Conservation (phyloP, 768 basidiomycete genomes). For the Suillus bovinus region DNA sequence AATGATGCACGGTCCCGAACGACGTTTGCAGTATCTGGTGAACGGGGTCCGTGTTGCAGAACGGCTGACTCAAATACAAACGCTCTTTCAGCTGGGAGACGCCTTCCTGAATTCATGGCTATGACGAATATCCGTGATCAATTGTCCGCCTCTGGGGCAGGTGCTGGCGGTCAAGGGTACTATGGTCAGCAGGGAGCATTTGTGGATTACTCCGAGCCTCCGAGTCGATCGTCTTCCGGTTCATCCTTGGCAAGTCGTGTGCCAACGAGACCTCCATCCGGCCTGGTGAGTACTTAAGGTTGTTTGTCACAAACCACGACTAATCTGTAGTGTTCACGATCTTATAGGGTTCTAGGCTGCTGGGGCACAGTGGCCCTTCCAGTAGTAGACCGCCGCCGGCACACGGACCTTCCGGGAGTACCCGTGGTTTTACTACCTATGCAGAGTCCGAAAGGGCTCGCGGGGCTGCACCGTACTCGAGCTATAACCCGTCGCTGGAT, state of each 20-base stretch:
- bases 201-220: slow-evolving; percentile 23
- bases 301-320: background rate
- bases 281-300: slow-evolving; percentile 19
- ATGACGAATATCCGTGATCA: slow-evolving; percentile 34
- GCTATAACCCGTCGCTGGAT: slow-evolving; percentile 20
- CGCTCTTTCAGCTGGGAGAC: slow-evolving; percentile 17
- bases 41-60: slow-evolving; percentile 26
- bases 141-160: slow-evolving; percentile 23
- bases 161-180: slow-evolving; percentile 18
- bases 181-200: slow-evolving; percentile 27
- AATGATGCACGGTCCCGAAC: slow-evolving; percentile 24
- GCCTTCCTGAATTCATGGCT: slow-evolving; percentile 34
- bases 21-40: slow-evolving; percentile 35
- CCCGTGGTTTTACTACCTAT: slow-evolving; percentile 16
- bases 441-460: slow-evolving; percentile 26
- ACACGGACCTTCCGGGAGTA: slow-evolving; percentile 14
- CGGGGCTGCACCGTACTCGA: slow-evolving; percentile 25
- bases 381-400: slow-evolving; percentile 23
- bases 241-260: slow-evolving; percentile 34
- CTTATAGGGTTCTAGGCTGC: slow-evolving; percentile 26
- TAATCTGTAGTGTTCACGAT: slow-evolving; percentile 1
- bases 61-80: slow-evolving; percentile 17
- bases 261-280: slow-evolving; percentile 33
- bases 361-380: slow-evolving; percentile 18
- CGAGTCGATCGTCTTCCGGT: slow-evolving; percentile 34